Conservation (phyloP, 1,284 basidiomycete species). For the Sporisorium scitamineum region DNA sequence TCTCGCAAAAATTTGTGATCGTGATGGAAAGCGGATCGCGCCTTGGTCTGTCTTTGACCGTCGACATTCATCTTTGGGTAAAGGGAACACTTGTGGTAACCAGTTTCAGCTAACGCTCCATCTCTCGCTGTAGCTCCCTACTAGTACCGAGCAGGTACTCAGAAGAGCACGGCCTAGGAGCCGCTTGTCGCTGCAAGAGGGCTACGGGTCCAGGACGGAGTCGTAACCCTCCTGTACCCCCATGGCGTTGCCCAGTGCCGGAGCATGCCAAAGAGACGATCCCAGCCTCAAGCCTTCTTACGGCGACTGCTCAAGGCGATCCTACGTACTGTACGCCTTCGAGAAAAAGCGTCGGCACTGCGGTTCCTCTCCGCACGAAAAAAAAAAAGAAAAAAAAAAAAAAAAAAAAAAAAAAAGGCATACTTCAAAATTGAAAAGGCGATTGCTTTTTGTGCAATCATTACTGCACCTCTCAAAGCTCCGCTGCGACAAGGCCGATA, state of each 20-base stretch:
- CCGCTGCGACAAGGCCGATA: not conserved
- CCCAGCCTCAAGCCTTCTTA: not conserved
- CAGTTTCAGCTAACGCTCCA: not conserved
- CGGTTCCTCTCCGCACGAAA: slow-evolving; percentile 20
- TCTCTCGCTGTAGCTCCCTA: too few relatives aligned
- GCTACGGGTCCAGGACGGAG: too few relatives aligned
- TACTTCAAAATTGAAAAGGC: slow-evolving; percentile 10
- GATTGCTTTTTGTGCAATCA: not conserved
- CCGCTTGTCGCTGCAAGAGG: not conserved
- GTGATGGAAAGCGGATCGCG: too few relatives aligned
- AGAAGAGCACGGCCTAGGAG: not conserved
- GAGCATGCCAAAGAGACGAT: not conserved
- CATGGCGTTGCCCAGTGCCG: not conserved
- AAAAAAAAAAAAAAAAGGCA: not conserved
- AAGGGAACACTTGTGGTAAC: not conserved
- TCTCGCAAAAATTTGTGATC: too few relatives aligned
- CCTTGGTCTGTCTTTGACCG: not conserved
- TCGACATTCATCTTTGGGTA: not conserved
- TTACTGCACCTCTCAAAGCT: not conserved
- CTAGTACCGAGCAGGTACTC: not conserved
- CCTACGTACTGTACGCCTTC: not conserved
- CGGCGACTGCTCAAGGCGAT: not conserved
- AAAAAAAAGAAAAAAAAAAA: not conserved
- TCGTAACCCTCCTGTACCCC: not conserved
- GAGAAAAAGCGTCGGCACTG: slow-evolving; percentile 1